Percentiles rank a stretch among this genome's conserved stretches.
Evolutionary conservation across 441 rosid species (phyloP).

Genomic region (Aquilaria agallochum): DNA sequence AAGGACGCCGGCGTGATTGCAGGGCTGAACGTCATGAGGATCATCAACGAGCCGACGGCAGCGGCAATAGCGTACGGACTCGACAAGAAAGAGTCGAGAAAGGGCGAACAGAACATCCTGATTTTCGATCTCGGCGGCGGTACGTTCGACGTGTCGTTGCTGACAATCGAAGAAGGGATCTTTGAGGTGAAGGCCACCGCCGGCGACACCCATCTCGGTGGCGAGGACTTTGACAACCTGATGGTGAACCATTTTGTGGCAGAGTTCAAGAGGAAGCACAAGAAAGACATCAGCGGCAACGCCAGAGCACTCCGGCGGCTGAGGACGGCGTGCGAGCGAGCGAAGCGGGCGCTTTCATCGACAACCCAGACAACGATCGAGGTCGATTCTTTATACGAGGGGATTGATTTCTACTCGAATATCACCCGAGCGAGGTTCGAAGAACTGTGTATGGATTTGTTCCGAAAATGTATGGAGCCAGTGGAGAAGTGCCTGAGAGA

Average conservation of each 20-base stretch:
- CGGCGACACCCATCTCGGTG: constrained; percentile 49
- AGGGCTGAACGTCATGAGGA: constrained; percentile 32
- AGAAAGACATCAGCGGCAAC: constrained; percentile 38
- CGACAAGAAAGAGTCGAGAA: constrained; percentile 29
- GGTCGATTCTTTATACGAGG: constrained; percentile 40
- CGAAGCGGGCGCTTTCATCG: constrained; percentile 40
- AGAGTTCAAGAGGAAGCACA: constrained; percentile 46
- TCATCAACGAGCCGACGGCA: constrained; percentile 39
- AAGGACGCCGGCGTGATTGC: constrained; percentile 34
- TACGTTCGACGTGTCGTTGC: constrained; percentile 35
- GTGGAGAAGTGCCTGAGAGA: constrained; percentile 47
- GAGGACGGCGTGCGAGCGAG: constrained; percentile 40
- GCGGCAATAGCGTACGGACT: constrained; percentile 41
- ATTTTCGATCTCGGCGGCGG: constrained; percentile 43
- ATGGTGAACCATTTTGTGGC: constrained; percentile 39
- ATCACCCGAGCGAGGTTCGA: constrained; percentile 50
- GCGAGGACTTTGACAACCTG: constrained; percentile 49
- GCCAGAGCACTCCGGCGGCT: constrained; percentile 40
- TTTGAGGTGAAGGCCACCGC: constrained; percentile 44
- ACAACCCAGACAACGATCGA: constrained; percentile 37
- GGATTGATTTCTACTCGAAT: constrained; percentile 39
- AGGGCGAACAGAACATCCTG: constrained; percentile 29
- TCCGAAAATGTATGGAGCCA: constrained; percentile 46
- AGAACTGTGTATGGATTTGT: constrained; percentile 42
- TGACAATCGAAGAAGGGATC: constrained; percentile 35